Base-by-base conservation (phyloP, 2,329 filamentous ascomycete species). In the Zasmidium citrigriseum region DNA sequence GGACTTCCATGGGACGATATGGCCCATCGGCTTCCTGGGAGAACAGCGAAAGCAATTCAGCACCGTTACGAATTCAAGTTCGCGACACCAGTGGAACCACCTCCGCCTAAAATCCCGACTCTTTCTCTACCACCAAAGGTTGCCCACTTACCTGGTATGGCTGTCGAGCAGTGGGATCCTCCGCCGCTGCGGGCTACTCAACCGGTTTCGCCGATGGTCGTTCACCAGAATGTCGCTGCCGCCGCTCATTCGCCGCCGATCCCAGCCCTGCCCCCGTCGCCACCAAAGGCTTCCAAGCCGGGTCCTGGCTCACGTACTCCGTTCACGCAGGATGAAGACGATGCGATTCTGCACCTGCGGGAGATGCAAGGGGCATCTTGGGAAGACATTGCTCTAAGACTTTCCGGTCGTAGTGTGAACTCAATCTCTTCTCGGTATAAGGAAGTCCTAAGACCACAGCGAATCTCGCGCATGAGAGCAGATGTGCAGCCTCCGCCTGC, bases 271-370 rank as follows among this genome's bases (percentile, higher is more conserved):
- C 34, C 34, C 14, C 5, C 14, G 7, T 41, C 34, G 18, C 34
- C 34, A 9, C 16, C 5, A 41, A 41, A 41, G 34, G 4, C 3
- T 21, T 4, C 21, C 9, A 49, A 25, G 24, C 7, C 23, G 23
- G 53, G 53, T 11, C 41, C 55, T 14, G 49, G 49, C 10, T 14
- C 18, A 14, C 25, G 22, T 18, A 24, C n/a, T 18, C 29, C 50
- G 20, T 54, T 58, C 34, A 45, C 49, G 10, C n/a, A 50, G 45
- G 50, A 64, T 24, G 68, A 71, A 52, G 63, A 71, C 22, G 48
- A 61, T 9, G 58, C 72, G 4, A 61, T 78, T 4, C 70, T 77
- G 14, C 73, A 73, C 20, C 46, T 78, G 11, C 76, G 73, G 45
- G 75, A 76, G 44, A 71, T 73, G 0, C 70, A 75, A 49, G 65